Evolutionary conservation across 2,329 filamentous ascomycete genomes (phyloP).

Genomic region (Microcera coccophila): DNA sequence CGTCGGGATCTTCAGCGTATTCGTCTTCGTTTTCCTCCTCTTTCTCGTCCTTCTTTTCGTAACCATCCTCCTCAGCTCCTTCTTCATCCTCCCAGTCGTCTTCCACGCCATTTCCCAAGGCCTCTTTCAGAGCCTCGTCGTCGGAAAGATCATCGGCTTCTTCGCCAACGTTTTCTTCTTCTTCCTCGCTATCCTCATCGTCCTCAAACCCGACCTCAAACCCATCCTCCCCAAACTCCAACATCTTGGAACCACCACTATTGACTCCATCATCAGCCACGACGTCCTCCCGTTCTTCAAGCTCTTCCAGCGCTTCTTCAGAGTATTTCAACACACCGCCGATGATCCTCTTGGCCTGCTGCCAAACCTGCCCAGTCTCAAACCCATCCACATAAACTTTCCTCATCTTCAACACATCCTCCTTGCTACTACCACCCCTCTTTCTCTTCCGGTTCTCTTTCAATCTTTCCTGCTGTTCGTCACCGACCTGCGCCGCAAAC

Average conservation of each 20-base stretch:
- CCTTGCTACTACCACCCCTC: conserved; percentile 49
- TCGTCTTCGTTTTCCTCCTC: conserved; percentile 46
- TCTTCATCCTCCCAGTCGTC: conserved; percentile 37
- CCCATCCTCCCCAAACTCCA: conserved; percentile 28
- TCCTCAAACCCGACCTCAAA: conserved; percentile 31
- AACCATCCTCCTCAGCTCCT: conserved; percentile 33
- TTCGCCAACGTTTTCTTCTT: conserved; percentile 25
- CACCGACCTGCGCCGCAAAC: conserved; percentile 68
- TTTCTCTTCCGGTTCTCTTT: conserved; percentile 76
- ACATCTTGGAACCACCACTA: conserved; percentile 28
- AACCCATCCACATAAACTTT: conserved; percentile 86
- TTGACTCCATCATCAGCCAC: conserved; percentile 23
- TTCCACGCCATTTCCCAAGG: conserved; percentile 24
- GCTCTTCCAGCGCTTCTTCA: conserved; percentile 43
- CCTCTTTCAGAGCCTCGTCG: conserved; percentile 20
- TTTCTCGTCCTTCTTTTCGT: conserved; percentile 37
- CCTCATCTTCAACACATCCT: conserved; percentile 67
- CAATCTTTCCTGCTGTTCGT: conserved; percentile 65
- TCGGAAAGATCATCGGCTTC: conserved; percentile 24
- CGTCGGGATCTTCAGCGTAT: conserved; percentile 61
- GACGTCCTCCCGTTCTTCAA: conserved; percentile 50
- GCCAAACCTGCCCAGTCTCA: conserved; percentile 85
- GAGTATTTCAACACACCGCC: conserved; percentile 50
- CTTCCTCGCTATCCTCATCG: conserved; percentile 29
- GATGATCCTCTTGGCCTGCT: conserved; percentile 84